A percentile compares a stretch with the other conserved stretches of the same genome.
These are phyloP conservation scores for Entoloma clypeatum DNA, from an alignment of 1,284 basidiomycete species.

Conservation along the genomic window DNA sequence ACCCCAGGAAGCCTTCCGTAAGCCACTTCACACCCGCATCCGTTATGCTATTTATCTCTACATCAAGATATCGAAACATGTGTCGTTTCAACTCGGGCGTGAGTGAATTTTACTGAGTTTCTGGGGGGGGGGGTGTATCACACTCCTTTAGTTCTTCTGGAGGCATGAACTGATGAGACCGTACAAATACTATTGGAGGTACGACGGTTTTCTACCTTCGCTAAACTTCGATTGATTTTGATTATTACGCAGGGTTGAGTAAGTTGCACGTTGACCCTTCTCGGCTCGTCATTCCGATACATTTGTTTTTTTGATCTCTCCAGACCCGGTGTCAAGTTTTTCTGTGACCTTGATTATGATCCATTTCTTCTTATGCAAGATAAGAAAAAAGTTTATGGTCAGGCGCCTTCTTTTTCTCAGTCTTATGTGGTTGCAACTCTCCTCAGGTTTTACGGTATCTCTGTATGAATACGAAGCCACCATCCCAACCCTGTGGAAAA, in stretches of 20 bases:
- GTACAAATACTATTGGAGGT: constrained; percentile 92
- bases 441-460: constrained; percentile 75
- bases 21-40: constrained; percentile 25
- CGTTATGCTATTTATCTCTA: constrained; percentile 10
- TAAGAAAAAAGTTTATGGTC: constrained; percentile 78
- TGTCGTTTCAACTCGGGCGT: constrained; percentile 94
- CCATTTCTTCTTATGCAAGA: constrained; percentile 91
- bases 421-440: not conserved
- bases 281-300: too few species aligned
- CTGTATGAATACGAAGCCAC: constrained; percentile 84
- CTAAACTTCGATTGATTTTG: not conserved
- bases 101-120: constrained; percentile 27
- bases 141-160: constrained; percentile 70
- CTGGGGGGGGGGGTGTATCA: constrained; percentile 2
- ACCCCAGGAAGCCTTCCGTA: constrained; percentile 62
- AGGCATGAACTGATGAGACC: constrained; percentile 74
- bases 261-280: constrained; percentile 42
- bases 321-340: constrained; percentile 80
- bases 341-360: constrained; percentile 85
- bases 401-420: not conserved
- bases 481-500: constrained; percentile 82
- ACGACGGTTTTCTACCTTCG: not conserved
- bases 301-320: constrained; percentile 24
- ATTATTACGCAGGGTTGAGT: constrained; percentile 49
- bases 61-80: constrained; percentile 88